phyloP scores from a whole-genome alignment of 108 stramenopile species.

The Skeletonema tropicum region DNA sequence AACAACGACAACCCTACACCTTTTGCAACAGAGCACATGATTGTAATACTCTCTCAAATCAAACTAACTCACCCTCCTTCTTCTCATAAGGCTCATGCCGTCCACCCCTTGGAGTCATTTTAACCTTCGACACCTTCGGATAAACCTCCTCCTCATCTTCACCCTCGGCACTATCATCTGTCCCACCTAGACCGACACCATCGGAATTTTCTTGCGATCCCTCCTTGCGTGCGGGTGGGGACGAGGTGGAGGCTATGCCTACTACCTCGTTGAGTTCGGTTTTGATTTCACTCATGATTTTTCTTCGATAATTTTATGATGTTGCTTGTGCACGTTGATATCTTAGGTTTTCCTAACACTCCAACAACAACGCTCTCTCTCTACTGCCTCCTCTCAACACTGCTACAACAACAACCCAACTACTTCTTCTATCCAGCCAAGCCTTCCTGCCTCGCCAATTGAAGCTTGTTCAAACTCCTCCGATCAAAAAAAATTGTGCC shows the following conservation, averaged over 20 bases:
- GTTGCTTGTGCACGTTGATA: too few relatives aligned
- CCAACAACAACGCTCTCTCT: not conserved
- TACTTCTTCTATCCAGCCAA: not conserved
- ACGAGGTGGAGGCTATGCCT: not conserved
- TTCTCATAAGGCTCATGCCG: conserved; percentile 15
- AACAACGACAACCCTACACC: not conserved
- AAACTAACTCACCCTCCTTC: conserved; percentile 6
- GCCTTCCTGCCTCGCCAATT: not conserved
- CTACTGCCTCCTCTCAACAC: conserved; percentile 1
- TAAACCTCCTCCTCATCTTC: conserved; percentile 20
- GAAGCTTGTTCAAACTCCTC: too few relatives aligned
- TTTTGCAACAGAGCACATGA: too few relatives aligned
- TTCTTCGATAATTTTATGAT: not conserved
- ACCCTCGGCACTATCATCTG: conserved; percentile 12
- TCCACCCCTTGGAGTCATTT: conserved; percentile 38
- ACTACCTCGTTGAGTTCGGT: not conserved
- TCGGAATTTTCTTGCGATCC: conserved; percentile 2
- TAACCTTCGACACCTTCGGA: conserved; percentile 26
- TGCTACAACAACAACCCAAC: not conserved
- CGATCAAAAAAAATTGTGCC: too few relatives aligned
- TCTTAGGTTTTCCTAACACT: not conserved
- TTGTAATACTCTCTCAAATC: too few relatives aligned
- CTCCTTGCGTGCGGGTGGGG: conserved; percentile 3
- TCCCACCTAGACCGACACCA: conserved; percentile 2
- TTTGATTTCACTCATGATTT: not conserved